Evolutionary conservation across 371 early-diverging fungal species (phyloP).

Genomic region (Entomophthora muscae): DNA sequence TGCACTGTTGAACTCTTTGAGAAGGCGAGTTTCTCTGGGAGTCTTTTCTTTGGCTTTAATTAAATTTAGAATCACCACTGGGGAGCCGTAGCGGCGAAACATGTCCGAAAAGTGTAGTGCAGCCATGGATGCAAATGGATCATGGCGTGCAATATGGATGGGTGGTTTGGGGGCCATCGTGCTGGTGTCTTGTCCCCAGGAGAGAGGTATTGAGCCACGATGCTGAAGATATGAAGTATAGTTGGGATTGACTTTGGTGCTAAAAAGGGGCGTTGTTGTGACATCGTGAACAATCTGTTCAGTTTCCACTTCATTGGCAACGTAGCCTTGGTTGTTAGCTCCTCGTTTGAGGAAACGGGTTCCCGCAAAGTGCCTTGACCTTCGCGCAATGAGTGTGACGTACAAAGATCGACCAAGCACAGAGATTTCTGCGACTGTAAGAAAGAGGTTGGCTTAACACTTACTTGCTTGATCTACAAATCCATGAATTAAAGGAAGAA

Average conservation of each 20-base stretch:
- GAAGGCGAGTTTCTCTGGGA: slow-evolving; percentile 66
- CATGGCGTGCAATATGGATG: slow-evolving; percentile 54
- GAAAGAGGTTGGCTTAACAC: slow-evolving; percentile 5
- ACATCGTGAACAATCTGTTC: slow-evolving; percentile 93
- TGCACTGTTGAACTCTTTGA: slow-evolving; percentile 66
- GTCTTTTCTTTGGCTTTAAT: slow-evolving; percentile 88
- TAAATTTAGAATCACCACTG: slow-evolving; percentile 75
- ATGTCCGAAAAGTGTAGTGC: slow-evolving; percentile 84
- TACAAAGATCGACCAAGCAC: slow-evolving; percentile 58
- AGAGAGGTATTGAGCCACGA: slow-evolving; percentile 89
- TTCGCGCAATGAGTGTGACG: slow-evolving; percentile 84
- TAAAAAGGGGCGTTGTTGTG: slow-evolving; percentile 62
- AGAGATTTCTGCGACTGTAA: slow-evolving; percentile 15
- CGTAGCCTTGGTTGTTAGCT: slow-evolving; percentile 76
- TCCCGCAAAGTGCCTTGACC: slow-evolving; percentile 91
- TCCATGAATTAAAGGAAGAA: slow-evolving; percentile 81
- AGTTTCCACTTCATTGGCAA: slow-evolving; percentile 98
- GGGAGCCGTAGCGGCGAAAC: slow-evolving; percentile 72
- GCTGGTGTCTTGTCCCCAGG: slow-evolving; percentile 84
- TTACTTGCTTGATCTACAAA: slow-evolving; percentile 89
- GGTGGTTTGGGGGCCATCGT: slow-evolving; percentile 91
- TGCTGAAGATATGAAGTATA: slow-evolving; percentile 92
- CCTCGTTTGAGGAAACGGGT: slow-evolving; percentile 95
- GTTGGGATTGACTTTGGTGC: slow-evolving; percentile 40
- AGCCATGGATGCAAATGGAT: slow-evolving; percentile 84